Conservation (phyloP, 140 eudicot species). For the Ambrosia hybrid region DNA sequence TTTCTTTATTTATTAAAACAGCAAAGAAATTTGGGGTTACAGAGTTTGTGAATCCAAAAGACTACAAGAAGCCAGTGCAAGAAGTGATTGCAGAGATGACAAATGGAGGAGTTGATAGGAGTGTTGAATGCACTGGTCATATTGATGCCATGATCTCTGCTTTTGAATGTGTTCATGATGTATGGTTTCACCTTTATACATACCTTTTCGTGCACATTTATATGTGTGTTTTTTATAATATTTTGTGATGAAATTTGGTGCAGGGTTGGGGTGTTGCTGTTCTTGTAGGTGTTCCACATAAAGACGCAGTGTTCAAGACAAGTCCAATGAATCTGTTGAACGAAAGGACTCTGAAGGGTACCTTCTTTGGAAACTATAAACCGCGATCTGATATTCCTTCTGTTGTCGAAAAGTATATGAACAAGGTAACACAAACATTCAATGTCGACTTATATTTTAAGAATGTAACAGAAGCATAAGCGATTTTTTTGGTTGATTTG, state of each 20-base stretch:
- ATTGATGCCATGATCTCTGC: conserved; percentile 53
- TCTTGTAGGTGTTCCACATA: conserved; percentile 87
- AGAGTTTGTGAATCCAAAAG: conserved; percentile 76
- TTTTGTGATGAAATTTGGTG: background rate
- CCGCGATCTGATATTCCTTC: conserved; percentile 73
- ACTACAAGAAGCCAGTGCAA: conserved; percentile 54
- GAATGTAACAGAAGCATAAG: background rate
- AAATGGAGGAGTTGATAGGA: background rate
- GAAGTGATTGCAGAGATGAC: background rate
- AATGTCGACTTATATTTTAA: no score
- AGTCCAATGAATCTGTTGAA: conserved; percentile 67
- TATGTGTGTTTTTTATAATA: background rate
- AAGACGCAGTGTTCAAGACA: conserved; percentile 76
- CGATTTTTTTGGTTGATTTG: background rate
- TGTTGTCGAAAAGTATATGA: conserved; percentile 75
- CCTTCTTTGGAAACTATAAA: conserved; percentile 83
- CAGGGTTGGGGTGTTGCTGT: conserved; percentile 99
- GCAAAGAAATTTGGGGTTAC: conserved; percentile 83
- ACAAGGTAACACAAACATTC: conserved; percentile 38
- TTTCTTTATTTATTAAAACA: conserved; percentile 10
- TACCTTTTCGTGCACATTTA: no score
- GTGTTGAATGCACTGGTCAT: conserved; percentile 67
- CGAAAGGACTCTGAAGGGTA: conserved; percentile 87
- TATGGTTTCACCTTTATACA: conserved; percentile 24
- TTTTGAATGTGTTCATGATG: conserved; percentile 82